Conservation (phyloP, 495 filamentous ascomycete species). For the Lindgomyces ingoldianus region DNA sequence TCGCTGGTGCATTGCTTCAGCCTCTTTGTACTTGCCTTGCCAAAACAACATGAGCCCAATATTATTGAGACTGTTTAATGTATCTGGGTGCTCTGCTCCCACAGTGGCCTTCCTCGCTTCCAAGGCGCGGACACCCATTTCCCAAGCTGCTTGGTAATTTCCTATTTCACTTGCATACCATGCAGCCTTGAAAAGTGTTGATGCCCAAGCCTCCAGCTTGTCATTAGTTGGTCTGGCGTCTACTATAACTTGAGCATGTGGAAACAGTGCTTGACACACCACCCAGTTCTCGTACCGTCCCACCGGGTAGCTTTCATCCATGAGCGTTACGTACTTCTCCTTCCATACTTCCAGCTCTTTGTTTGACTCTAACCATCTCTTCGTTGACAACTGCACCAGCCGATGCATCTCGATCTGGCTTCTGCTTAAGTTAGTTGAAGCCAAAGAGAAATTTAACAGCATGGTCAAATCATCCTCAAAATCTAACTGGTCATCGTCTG, state of each 20-base stretch:
- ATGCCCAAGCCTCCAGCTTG: slow-evolving; percentile 5
- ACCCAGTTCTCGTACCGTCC: too few relatives aligned
- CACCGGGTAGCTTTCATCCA: too few relatives aligned
- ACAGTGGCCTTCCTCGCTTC: slow-evolving; percentile 1
- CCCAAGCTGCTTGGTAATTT: slow-evolving; percentile 5
- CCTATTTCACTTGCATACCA: slow-evolving; percentile 3
- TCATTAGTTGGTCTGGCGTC: slow-evolving; percentile 12
- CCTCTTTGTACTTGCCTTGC: too few relatives aligned
- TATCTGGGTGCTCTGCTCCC: background rate
- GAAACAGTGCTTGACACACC: too few relatives aligned
- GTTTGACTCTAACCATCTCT: slow-evolving; percentile 49
- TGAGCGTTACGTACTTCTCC: slow-evolving; percentile 45
- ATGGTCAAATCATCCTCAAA: slow-evolving; percentile 25
- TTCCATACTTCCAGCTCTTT: slow-evolving; percentile 48
- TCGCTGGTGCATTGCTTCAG: too few relatives aligned
- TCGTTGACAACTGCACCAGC: slow-evolving; percentile 52
- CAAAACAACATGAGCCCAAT: too few relatives aligned
- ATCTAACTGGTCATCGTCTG: slow-evolving; percentile 1
- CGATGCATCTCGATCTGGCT: slow-evolving; percentile 52
- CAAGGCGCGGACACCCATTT: background rate
- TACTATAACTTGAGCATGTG: slow-evolving; percentile 21
- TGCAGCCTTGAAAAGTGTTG: slow-evolving; percentile 21
- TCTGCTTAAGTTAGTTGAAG: slow-evolving; percentile 27
- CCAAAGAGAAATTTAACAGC: slow-evolving; percentile 29
- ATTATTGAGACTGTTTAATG: too few relatives aligned